phyloP scores from a whole-genome alignment of 2,329 filamentous ascomycete genomes.

The Capronia americana region DNA sequence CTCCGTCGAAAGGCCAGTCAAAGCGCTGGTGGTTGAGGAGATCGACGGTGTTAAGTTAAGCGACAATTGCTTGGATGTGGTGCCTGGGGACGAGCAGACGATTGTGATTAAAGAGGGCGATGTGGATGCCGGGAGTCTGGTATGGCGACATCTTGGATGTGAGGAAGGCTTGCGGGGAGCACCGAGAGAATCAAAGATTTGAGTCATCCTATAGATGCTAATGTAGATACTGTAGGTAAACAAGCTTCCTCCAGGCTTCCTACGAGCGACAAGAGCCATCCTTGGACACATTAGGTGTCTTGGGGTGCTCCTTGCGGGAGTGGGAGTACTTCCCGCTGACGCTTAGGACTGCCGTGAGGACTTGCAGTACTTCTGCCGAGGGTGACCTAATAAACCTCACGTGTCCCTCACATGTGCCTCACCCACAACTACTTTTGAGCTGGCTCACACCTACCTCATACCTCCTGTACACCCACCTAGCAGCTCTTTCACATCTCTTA shows the following conservation, averaged over 20 bases:
- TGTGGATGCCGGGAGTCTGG: background rate
- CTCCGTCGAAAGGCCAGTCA: constrained; percentile 58
- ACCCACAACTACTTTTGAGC: background rate
- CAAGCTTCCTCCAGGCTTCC: background rate
- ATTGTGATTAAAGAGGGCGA: constrained; percentile 27
- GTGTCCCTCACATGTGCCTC: background rate
- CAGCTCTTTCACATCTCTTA: too few species aligned
- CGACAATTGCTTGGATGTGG: constrained; percentile 62
- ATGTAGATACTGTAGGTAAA: background rate
- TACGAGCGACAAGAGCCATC: background rate
- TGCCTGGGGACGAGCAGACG: constrained; percentile 61
- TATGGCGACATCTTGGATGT: background rate
- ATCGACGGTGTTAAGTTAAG: constrained; percentile 58
- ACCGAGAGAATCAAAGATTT: background rate
- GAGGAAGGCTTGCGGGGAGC: background rate
- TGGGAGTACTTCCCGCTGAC: background rate
- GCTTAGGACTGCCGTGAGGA: too few species aligned
- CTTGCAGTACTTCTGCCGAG: background rate
- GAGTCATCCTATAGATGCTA: background rate
- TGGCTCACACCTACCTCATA: background rate
- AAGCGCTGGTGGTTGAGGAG: constrained; percentile 64
- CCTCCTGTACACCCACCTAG: background rate
- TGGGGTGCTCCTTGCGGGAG: background rate
- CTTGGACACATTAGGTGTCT: background rate
- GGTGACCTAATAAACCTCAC: background rate